phyloP scores from a whole-genome alignment of 495 filamentous ascomycete genomes.

The Sporormia fimetaria region DNA sequence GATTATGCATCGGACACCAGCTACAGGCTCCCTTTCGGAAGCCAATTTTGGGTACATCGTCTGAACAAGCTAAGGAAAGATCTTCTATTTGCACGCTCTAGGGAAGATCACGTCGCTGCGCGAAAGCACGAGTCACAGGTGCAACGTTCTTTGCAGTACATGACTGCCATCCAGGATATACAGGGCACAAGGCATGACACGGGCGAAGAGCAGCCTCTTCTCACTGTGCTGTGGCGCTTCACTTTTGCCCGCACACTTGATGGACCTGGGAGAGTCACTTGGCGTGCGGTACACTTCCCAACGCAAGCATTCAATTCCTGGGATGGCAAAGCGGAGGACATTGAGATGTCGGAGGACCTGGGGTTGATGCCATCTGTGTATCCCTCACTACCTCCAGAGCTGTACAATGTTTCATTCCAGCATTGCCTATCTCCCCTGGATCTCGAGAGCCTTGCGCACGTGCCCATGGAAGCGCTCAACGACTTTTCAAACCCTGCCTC shows the following conservation, averaged over 20 bases:
- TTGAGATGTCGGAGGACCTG: not conserved
- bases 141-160: conserved; percentile 4
- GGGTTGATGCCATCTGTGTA: conserved; percentile 3
- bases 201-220: conserved; percentile 3
- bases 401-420: not conserved
- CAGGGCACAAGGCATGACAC: conserved; percentile 1
- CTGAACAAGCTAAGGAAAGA: conserved; percentile 18
- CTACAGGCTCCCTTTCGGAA: conserved; percentile 25
- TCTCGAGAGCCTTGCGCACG: conserved; percentile 11
- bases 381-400: conserved; percentile 6
- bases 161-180: conserved; percentile 22
- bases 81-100: conserved; percentile 2
- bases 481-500: conserved; percentile 13
- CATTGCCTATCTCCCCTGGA: conserved; percentile 16
- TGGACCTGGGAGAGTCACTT: conserved; percentile 10
- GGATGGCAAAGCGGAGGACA: conserved; percentile 6
- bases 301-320: not conserved
- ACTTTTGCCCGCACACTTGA: conserved; percentile 4
- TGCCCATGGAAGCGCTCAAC: conserved; percentile 7
- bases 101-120: conserved; percentile 6
- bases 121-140: conserved; percentile 9
- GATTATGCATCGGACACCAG: conserved; percentile 13
- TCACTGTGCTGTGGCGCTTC: conserved; percentile 21
- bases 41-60: conserved; percentile 29
- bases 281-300: conserved; percentile 16